These are phyloP conservation scores for Colletotrichum orchidophilum DNA, from an alignment of 2,329 filamentous ascomycete genomes.

Conservation along the genomic window DNA sequence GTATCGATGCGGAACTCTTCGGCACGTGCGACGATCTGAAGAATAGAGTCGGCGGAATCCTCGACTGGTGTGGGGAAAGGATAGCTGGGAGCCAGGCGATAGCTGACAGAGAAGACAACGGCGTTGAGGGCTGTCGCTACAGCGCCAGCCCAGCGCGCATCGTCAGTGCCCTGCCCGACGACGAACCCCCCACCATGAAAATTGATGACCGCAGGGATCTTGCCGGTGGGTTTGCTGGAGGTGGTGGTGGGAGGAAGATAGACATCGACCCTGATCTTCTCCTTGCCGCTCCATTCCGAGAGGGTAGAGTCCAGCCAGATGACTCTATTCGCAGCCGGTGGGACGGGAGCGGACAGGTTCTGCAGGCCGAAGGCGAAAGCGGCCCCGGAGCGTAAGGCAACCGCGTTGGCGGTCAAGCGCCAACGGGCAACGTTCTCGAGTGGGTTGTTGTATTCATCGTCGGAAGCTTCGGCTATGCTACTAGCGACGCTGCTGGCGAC, in stretches of 20 bases:
- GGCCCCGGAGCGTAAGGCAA: constrained; percentile 55
- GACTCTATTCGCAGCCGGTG: constrained; percentile 48
- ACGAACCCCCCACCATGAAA: constrained; percentile 76
- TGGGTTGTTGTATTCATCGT: constrained; percentile 52
- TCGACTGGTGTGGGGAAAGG: constrained; percentile 73
- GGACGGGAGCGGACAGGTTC: constrained; percentile 50
- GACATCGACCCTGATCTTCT: constrained; percentile 59
- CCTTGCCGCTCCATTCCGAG: constrained; percentile 45
- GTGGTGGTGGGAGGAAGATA: constrained; percentile 44
- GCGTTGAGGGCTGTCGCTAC: constrained; percentile 62
- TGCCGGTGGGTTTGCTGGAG: background rate
- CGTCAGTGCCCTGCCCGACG: constrained; percentile 69
- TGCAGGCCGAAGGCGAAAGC: constrained; percentile 53
- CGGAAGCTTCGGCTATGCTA: constrained; percentile 38
- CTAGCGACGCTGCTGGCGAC: constrained; percentile 36
- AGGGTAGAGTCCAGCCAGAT: constrained; percentile 55
- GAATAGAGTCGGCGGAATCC: constrained; percentile 70
- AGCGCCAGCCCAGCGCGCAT: constrained; percentile 67
- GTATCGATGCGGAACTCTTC: constrained; percentile 67
- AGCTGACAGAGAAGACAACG: constrained; percentile 72
- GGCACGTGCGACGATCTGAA: constrained; percentile 68
- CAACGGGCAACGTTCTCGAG: constrained; percentile 55
- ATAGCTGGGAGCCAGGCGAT: constrained; percentile 72
- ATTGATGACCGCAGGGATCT: constrained; percentile 57
- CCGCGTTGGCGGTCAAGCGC: constrained; percentile 52